These are phyloP conservation scores for Hibiscus syriacus DNA, from an alignment of 345 rosid species.

Conservation along the genomic window DNA sequence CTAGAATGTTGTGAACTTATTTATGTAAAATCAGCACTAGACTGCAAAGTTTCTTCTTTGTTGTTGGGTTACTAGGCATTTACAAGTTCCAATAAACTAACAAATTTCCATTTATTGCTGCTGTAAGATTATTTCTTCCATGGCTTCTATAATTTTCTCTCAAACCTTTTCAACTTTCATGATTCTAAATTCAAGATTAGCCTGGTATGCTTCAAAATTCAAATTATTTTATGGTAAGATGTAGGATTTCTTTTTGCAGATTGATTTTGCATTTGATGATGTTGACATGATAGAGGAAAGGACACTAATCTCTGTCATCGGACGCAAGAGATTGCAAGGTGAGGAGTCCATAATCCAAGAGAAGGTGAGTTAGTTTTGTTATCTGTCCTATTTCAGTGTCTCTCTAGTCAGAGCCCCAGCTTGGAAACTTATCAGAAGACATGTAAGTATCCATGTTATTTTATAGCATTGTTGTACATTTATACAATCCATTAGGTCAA, in stretches of 20 bases:
- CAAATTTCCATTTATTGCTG: neutral
- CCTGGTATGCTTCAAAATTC: neutral
- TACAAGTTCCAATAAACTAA: neutral
- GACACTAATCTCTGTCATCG: conserved; percentile 59
- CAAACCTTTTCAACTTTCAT: neutral
- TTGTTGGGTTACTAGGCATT: too few species aligned
- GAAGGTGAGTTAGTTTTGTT: conserved; percentile 40
- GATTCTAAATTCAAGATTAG: neutral
- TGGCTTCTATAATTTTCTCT: neutral
- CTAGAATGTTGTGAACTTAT: too few species aligned
- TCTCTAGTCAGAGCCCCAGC: conserved; percentile 3
- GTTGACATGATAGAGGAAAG: conserved; percentile 76
- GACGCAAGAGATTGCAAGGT: conserved; percentile 35
- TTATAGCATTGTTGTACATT: neutral
- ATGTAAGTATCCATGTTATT: conserved; percentile 1
- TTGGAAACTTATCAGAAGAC: conserved; percentile 3
- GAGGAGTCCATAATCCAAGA: conserved; percentile 61
- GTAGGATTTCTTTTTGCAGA: conserved; percentile 37
- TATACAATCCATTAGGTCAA: neutral
- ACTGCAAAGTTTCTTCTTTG: too few species aligned
- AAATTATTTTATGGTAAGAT: conserved; percentile 1
- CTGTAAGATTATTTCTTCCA: neutral
- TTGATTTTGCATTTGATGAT: conserved; percentile 81
- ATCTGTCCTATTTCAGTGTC: conserved; percentile 4
- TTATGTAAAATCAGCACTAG: too few species aligned